These are phyloP conservation scores for Pyrenochaeta sp. DNA, from an alignment of 2,329 filamentous ascomycete genomes.

Conservation along the genomic window DNA sequence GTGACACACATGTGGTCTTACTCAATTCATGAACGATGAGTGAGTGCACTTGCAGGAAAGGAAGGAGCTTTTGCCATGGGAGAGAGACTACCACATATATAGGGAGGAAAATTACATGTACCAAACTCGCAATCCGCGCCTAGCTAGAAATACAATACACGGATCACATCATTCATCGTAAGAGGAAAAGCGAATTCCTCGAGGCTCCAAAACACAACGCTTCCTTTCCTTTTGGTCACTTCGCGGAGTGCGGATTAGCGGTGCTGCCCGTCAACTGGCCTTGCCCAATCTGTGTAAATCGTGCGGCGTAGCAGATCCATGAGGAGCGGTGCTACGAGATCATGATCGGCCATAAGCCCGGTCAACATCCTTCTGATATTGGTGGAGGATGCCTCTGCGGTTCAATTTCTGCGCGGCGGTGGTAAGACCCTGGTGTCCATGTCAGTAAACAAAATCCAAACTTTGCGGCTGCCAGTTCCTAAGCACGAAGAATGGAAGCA, in stretches of 20 bases:
- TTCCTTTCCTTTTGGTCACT: background rate
- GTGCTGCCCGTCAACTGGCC: background rate
- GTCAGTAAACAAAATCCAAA: slow-evolving; percentile 22
- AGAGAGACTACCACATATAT: slow-evolving; percentile 5
- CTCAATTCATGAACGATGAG: no score
- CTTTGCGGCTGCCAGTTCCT: background rate
- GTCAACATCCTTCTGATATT: slow-evolving; percentile 61
- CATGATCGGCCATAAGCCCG: slow-evolving; percentile 51
- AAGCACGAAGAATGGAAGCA: background rate
- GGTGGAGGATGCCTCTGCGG: slow-evolving; percentile 58
- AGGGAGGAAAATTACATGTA: background rate
- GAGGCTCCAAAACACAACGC: no score
- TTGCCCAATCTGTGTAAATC: background rate
- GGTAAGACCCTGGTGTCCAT: slow-evolving; percentile 52
- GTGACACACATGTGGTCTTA: no score
- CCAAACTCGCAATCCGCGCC: background rate
- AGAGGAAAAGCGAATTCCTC: no score
- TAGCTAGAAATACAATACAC: slow-evolving; percentile 12
- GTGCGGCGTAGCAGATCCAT: background rate
- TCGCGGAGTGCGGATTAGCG: no score
- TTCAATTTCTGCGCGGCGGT: slow-evolving; percentile 64
- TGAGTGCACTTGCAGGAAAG: no score
- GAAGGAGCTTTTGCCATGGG: no score
- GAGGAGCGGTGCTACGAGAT: background rate
- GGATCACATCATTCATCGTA: background rate